Percentiles rank a stretch among this genome's conserved stretches.
phyloP scores from a whole-genome alignment of 108 stramenopile genomes.

The Chaetoceros muelleri region DNA sequence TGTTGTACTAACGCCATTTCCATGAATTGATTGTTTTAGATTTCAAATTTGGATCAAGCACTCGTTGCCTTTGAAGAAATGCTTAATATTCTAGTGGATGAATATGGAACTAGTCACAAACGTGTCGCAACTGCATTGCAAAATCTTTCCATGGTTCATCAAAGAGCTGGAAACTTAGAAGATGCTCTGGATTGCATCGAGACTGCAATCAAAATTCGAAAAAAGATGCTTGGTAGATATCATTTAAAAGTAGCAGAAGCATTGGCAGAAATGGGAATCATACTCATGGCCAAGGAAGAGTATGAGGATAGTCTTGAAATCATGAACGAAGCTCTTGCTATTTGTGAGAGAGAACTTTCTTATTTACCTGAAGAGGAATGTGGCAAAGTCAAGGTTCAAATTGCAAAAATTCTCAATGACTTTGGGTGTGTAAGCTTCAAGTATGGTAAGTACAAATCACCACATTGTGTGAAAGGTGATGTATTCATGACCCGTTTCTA shows the following conservation, averaged over 20 bases:
- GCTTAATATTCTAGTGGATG: constrained; percentile 26
- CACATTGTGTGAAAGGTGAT: too few species aligned
- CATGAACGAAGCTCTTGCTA: constrained; percentile 34
- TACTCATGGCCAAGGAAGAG: constrained; percentile 43
- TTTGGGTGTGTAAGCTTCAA: constrained; percentile 59
- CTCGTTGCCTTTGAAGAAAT: constrained; percentile 46
- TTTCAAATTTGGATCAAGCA: constrained; percentile 28
- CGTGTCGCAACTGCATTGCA: constrained; percentile 55
- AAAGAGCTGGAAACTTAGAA: constrained; percentile 33
- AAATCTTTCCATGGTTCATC: constrained; percentile 52
- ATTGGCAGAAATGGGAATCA: constrained; percentile 54
- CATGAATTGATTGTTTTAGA: constrained; percentile 19
- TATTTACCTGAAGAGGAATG: constrained; percentile 14
- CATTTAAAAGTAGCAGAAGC: constrained; percentile 50
- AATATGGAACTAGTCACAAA: constrained; percentile 33
- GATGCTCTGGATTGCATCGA: constrained; percentile 59
- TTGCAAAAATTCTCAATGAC: constrained; percentile 54
- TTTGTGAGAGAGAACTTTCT: constrained; percentile 26
- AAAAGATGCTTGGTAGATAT: constrained; percentile 23
- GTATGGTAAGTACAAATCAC: too few species aligned
- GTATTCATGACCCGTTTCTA: too few species aligned
- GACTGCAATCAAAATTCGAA: constrained; percentile 48
- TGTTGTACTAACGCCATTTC: too few species aligned
- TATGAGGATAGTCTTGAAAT: constrained; percentile 32
- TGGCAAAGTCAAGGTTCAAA: constrained; percentile 17